phyloP scores from a whole-genome alignment of 306 rosid species.

The Echinosophora koreensis region DNA sequence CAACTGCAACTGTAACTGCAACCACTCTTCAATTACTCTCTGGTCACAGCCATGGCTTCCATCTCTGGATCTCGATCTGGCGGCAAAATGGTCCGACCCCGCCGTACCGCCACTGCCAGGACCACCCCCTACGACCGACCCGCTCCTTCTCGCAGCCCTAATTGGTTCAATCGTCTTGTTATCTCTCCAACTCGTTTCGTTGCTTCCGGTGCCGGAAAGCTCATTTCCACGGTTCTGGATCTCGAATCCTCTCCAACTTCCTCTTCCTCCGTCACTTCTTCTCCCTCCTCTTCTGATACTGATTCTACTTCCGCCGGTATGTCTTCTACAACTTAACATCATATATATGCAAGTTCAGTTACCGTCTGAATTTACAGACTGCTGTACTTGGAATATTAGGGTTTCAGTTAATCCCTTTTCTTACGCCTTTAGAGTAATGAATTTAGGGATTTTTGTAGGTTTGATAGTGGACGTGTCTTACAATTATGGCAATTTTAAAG shows the following conservation, averaged over 20 bases:
- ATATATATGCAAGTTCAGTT: neutral
- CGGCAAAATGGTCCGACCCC: slow-evolving; percentile 77
- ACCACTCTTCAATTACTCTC: neutral
- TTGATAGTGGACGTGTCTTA: slow-evolving; percentile 16
- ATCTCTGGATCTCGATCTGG: slow-evolving; percentile 78
- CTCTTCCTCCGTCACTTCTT: slow-evolving; percentile 50
- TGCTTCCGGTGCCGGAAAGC: slow-evolving; percentile 82
- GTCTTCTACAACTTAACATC: neutral
- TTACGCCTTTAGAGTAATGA: neutral
- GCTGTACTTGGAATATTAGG: slow-evolving; percentile 47
- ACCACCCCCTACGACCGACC: slow-evolving; percentile 87
- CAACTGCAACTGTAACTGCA: neutral
- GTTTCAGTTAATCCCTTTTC: slow-evolving; percentile 28
- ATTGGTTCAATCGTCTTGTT: slow-evolving; percentile 78
- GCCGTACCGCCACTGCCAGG: slow-evolving; percentile 55
- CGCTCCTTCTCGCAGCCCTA: slow-evolving; percentile 59
- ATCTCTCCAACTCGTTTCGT: slow-evolving; percentile 71
- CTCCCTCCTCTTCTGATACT: slow-evolving; percentile 54
- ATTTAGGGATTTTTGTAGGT: slow-evolving; percentile 27
- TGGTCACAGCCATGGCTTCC: slow-evolving; percentile 59
- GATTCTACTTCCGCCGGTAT: slow-evolving; percentile 63
- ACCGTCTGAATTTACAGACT: neutral
- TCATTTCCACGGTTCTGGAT: slow-evolving; percentile 66
- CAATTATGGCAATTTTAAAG: slow-evolving; percentile 4
- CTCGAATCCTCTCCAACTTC: slow-evolving; percentile 57